These are phyloP conservation scores for Tylopilus sp. DNA, from an alignment of 1,284 basidiomycete genomes.

Conservation along the genomic window DNA sequence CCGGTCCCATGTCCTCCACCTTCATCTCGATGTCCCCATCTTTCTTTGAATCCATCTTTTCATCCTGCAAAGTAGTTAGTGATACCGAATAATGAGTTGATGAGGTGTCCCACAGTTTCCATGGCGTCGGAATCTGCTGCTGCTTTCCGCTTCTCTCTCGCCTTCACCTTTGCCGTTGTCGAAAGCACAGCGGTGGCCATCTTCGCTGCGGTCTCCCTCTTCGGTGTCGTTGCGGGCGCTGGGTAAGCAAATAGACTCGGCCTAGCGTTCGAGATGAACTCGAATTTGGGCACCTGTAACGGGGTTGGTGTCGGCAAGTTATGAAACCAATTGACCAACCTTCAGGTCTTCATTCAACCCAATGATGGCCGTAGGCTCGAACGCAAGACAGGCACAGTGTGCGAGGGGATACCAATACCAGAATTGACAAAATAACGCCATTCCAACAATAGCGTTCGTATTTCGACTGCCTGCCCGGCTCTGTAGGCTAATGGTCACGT, in stretches of 20 bases:
- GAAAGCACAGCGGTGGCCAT: conserved; percentile 91
- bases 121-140: conserved; percentile 76
- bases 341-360: conserved; percentile 83
- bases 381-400: conserved; percentile 89
- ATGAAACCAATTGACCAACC: conserved; percentile 43
- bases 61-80: conserved; percentile 42
- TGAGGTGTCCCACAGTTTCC: conserved; percentile 65
- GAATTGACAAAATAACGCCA: conserved; percentile 95
- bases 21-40: conserved; percentile 77
- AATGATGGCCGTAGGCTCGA: conserved; percentile 92
- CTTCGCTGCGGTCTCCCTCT: conserved; percentile 88
- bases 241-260: conserved; percentile 92
- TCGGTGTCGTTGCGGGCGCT: conserved; percentile 77
- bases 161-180: conserved; percentile 92
- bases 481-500: conserved; percentile 90
- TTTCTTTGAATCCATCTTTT: conserved; percentile 56
- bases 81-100: neutral
- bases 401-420: conserved; percentile 99
- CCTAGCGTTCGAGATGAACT: conserved; percentile 83
- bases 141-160: conserved; percentile 87
- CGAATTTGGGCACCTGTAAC: conserved; percentile 80
- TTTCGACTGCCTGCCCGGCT: conserved; percentile 89
- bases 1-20: conserved; percentile 56
- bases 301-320: conserved; percentile 3
- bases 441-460: conserved; percentile 91